These are phyloP conservation scores for Fusarium chaquense DNA, from an alignment of 2,329 filamentous ascomycete species.

Conservation along the genomic window DNA sequence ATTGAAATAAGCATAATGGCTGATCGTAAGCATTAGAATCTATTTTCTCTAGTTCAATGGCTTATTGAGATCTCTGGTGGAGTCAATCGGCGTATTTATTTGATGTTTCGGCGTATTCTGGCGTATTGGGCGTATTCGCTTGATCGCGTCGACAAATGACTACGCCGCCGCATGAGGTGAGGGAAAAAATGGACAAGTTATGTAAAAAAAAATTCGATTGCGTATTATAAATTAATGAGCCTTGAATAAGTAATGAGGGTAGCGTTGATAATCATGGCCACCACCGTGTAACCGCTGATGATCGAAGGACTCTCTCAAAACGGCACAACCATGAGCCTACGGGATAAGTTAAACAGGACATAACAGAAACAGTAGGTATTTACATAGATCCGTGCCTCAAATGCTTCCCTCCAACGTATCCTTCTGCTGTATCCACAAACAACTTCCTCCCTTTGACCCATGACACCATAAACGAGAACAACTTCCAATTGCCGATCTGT, in stretches of 20 bases:
- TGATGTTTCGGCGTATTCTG: neutral
- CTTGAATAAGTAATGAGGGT: no score
- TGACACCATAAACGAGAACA: slow-evolving; percentile 50
- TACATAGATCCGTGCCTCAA: slow-evolving; percentile 49
- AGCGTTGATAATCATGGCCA: neutral
- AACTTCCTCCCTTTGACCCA: slow-evolving; percentile 52
- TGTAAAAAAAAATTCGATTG: no score
- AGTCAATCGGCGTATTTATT: neutral
- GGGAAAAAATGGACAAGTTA: fast-evolving
- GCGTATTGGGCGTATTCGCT: slow-evolving; percentile 22
- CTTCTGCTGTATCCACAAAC: slow-evolving; percentile 49
- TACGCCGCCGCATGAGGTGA: fast-evolving
- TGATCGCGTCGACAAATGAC: neutral
- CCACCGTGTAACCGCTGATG: no score
- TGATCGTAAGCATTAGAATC: neutral
- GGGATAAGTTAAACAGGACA: neutral
- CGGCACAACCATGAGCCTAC: neutral
- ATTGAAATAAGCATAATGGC: neutral
- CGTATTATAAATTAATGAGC: neutral
- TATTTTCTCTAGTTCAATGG: no score
- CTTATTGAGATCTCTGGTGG: neutral
- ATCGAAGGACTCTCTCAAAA: neutral
- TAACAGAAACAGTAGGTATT: neutral
- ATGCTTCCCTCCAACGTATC: slow-evolving; percentile 48
- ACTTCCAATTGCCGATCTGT: slow-evolving; percentile 51